phyloP scores from a whole-genome alignment of 352 stramenopile genomes.

The Pythium chondricola region DNA sequence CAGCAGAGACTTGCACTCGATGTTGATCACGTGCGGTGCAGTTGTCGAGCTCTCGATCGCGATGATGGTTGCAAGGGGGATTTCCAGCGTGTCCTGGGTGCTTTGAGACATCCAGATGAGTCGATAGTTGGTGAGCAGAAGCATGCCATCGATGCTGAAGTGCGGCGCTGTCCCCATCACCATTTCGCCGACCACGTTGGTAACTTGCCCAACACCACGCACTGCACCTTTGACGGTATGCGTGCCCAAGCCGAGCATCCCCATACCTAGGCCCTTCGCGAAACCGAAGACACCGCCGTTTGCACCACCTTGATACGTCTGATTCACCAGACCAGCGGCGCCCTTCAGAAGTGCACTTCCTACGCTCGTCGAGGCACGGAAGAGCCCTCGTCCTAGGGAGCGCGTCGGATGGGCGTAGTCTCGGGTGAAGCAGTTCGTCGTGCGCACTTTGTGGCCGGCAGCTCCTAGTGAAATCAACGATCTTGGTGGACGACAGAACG shows the following conservation, averaged over 20 bases:
- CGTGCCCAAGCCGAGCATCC: slow-evolving; percentile 76
- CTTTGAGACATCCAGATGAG: slow-evolving; percentile 82
- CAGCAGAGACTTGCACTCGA: slow-evolving; percentile 80
- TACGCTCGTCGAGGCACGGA: slow-evolving; percentile 81
- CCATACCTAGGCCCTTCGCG: slow-evolving; percentile 82
- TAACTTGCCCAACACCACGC: slow-evolving; percentile 80
- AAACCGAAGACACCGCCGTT: slow-evolving; percentile 84
- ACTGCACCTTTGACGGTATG: slow-evolving; percentile 86
- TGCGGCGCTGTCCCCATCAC: slow-evolving; percentile 76
- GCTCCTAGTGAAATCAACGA: slow-evolving; percentile 78
- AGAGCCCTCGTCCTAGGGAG: slow-evolving; percentile 72
- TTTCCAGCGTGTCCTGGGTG: slow-evolving; percentile 76
- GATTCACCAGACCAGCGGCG: slow-evolving; percentile 71
- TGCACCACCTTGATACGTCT: slow-evolving; percentile 82
- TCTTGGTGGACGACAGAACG: slow-evolving; percentile 37
- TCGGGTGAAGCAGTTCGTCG: slow-evolving; percentile 78
- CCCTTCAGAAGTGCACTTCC: slow-evolving; percentile 81
- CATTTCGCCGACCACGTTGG: slow-evolving; percentile 83
- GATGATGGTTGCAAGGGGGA: slow-evolving; percentile 71
- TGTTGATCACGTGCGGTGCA: slow-evolving; percentile 74
- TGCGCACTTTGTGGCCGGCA: slow-evolving; percentile 82
- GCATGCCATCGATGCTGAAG: slow-evolving; percentile 81
- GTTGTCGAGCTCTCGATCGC: slow-evolving; percentile 76
- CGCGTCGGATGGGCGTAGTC: slow-evolving; percentile 76
- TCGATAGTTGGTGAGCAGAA: slow-evolving; percentile 82